A percentile compares a stretch with the other conserved stretches of the same genome.
These are phyloP conservation scores for Besnoitia besnoiti DNA, from an alignment of 169 alveolate species.

Conservation along the genomic window DNA sequence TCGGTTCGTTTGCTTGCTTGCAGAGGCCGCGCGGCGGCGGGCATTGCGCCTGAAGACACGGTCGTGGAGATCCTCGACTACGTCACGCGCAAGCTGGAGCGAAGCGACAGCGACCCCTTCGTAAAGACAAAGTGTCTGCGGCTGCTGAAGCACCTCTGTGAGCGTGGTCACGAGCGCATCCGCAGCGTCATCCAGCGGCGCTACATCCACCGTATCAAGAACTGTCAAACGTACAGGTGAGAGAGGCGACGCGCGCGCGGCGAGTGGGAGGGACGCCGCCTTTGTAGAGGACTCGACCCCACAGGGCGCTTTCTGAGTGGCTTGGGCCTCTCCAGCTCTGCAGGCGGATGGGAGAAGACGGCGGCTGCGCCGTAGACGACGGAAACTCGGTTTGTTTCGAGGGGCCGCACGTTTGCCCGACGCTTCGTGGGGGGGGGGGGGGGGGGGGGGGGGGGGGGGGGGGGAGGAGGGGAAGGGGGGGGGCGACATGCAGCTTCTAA, in stretches of 20 bases:
- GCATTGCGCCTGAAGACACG: background rate
- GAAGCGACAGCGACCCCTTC: constrained; percentile 36
- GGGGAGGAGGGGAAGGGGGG: no score
- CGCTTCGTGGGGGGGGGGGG: no score
- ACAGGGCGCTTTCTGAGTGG: no score
- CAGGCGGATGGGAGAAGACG: no score
- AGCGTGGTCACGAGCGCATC: constrained; percentile 21
- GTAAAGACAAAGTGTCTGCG: constrained; percentile 25
- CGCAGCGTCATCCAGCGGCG: background rate
- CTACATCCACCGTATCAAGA: constrained; percentile 13
- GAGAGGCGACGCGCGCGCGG: no score
- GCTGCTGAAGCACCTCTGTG: constrained; percentile 37
- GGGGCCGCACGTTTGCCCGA: background rate
- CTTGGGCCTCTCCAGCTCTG: no score
- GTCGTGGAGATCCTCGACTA: constrained; percentile 16
- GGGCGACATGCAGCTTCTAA: no score
- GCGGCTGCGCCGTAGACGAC: no score
- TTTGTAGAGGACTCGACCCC: no score
- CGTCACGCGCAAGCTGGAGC: constrained; percentile 6
- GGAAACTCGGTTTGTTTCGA: no score
- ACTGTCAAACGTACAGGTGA: constrained; percentile 22
- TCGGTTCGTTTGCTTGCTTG: background rate
- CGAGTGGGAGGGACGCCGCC: no score
- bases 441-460: no score
- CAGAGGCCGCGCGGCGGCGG: constrained; percentile 8